Base-by-base conservation (phyloP, 169 alveolate genomes). In the Plasmodium gonderi region DNA sequence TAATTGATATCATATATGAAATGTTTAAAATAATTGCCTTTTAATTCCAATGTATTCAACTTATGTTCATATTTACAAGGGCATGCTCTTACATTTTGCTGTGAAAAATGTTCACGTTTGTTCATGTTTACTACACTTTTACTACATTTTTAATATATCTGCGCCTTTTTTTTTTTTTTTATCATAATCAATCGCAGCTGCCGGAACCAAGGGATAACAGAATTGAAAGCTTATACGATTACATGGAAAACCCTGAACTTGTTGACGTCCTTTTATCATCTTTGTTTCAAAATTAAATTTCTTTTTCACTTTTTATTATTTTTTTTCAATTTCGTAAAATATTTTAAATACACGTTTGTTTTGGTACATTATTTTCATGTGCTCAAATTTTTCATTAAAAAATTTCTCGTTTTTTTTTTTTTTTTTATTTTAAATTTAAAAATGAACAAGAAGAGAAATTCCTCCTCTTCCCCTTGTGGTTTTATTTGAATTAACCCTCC, bases 231-330 rank as follows among this genome's bases (percentile, higher is more conserved):
- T 20, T 31, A 14, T 83, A 72, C 51, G 92, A 83, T 23, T 83
- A 83, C 40, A 72, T 72, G 85, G 92, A 83, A n/a, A 83, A 83
- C 42, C 85, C 92, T 29, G 92, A 83, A 49, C 54, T 83, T 14
- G 77, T 83, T 54, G 67, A 83, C 12, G 92, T 83, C 47, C 83
- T 83, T 72, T 29, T 83, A 36, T 83, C 92, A 72, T 83, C 92
- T 7, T 64, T 83, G 65, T 83, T 83, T 72, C 92, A 83, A 83
- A 80, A 76, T 72, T 83, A 74, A 83, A 29, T 47, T 72, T 83
- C 65, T 72, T 72, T 31, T 83, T 72, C 65, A 31, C 51, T 67
- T 33, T n/a, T 44, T 54, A 20, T 54, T 17, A 54, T 14, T 54
- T 54, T 54, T 23, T 54, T 54, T 54, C 69, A 26, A 54, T 31